Conservation (phyloP, 2,329 filamentous ascomycete species). For the Penicillium sp. region DNA sequence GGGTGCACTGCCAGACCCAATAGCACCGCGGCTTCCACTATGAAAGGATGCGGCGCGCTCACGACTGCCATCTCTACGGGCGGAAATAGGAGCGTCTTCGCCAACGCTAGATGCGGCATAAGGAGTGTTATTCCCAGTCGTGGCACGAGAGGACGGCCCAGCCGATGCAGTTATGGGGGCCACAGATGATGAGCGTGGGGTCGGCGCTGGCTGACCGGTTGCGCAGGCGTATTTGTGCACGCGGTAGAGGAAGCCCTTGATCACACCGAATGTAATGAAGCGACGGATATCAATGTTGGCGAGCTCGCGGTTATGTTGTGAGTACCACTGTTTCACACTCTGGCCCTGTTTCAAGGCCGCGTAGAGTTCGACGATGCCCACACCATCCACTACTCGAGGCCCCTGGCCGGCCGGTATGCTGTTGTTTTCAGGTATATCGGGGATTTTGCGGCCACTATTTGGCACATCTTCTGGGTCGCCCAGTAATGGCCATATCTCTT, state of each 20-base stretch:
- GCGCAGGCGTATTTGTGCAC: slow-evolving; percentile 86
- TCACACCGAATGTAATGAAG: slow-evolving; percentile 92
- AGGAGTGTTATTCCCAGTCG: slow-evolving; percentile 41
- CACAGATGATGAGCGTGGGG: slow-evolving; percentile 33
- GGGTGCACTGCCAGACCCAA: slow-evolving; percentile 21
- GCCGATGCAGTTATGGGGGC: slow-evolving; percentile 25
- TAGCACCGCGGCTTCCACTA: slow-evolving; percentile 33
- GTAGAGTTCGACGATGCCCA: slow-evolving; percentile 77
- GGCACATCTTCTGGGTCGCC: slow-evolving; percentile 37
- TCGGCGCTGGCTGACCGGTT: slow-evolving; percentile 42
- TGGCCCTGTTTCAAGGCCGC: slow-evolving; percentile 81
- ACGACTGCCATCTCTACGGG: slow-evolving; percentile 24
- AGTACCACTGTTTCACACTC: slow-evolving; percentile 85
- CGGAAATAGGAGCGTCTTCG: slow-evolving; percentile 30
- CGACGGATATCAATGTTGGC: slow-evolving; percentile 83
- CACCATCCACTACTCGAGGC: slow-evolving; percentile 47
- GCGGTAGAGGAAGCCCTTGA: slow-evolving; percentile 92
- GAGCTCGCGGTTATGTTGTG: slow-evolving; percentile 73
- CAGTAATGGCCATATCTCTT: slow-evolving; percentile 53
- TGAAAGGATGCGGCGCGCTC: slow-evolving; percentile 37
- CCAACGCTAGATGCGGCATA: slow-evolving; percentile 34
- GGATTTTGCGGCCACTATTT: slow-evolving; percentile 25
- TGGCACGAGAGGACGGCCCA: slow-evolving; percentile 38
- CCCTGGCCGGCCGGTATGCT: slow-evolving; percentile 16
- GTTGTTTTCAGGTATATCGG: slow-evolving; percentile 20